Conservation (phyloP, 225 moss, liverwort and hornwort genomes). For the Sphagnum tenellum region DNA sequence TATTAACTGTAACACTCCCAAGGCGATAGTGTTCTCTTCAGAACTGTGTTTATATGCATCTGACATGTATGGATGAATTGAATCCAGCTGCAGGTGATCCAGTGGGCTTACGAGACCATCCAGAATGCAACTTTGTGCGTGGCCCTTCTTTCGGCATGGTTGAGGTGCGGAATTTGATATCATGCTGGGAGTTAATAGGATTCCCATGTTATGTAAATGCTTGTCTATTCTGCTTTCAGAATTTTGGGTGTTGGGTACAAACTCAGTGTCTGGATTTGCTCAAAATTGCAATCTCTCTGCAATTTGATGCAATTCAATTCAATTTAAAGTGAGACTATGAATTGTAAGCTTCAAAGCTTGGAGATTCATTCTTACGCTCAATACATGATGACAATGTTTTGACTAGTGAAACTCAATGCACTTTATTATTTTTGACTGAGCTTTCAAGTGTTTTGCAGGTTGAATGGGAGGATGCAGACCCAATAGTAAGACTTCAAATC, state of each 20-base stretch:
- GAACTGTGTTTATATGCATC: not conserved
- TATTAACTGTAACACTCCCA: too few relatives aligned
- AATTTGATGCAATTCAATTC: too few relatives aligned
- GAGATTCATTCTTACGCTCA: not conserved
- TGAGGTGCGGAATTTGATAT: constrained; percentile 8
- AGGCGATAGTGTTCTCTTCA: not conserved
- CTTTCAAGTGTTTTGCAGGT: constrained; percentile 12
- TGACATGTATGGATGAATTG: too few relatives aligned
- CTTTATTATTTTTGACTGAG: too few relatives aligned
- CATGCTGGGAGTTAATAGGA: too few relatives aligned
- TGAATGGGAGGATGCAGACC: constrained; percentile 26
- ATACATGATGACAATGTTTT: not conserved
- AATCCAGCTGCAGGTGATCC: constrained; percentile 21
- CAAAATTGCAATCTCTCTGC: too few relatives aligned
- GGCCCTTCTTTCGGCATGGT: constrained; percentile 46
- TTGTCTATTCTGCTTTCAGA: too few relatives aligned
- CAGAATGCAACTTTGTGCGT: constrained; percentile 25
- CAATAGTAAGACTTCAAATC: constrained; percentile 29
- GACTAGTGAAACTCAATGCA: not conserved
- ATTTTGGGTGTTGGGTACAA: too few relatives aligned
- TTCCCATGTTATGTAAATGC: too few relatives aligned
- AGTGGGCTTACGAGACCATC: constrained; percentile 26
- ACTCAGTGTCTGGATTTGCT: too few relatives aligned
- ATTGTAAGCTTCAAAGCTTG: too few relatives aligned
- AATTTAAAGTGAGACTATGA: too few relatives aligned